Conservation (phyloP, 805 yeast genomes). For the Metschnikowia continentalis region DNA sequence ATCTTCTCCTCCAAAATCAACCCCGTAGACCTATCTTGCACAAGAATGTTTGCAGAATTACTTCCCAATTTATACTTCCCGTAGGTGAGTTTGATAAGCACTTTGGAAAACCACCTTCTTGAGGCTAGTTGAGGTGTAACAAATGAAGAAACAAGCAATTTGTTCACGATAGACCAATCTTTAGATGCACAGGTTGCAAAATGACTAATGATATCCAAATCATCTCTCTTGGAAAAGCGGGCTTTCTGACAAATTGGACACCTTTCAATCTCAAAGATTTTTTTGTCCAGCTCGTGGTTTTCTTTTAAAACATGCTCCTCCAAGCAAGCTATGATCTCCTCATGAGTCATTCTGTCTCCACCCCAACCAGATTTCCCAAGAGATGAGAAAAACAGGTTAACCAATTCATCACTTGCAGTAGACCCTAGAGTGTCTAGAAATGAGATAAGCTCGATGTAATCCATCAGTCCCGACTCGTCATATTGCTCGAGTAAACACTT, state of each 20-base stretch:
- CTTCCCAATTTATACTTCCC: slow-evolving; percentile 81
- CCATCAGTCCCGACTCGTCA: slow-evolving; percentile 38
- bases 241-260: slow-evolving; percentile 81
- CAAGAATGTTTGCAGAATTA: slow-evolving; percentile 89
- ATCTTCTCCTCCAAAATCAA: slow-evolving; percentile 89
- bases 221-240: slow-evolving; percentile 48
- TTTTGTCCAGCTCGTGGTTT: slow-evolving; percentile 20
- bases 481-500: slow-evolving; percentile 53
- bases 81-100: slow-evolving; percentile 77
- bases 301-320: slow-evolving; percentile 34
- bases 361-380: slow-evolving; percentile 47
- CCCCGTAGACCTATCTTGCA: slow-evolving; percentile 88
- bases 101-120: slow-evolving; percentile 82
- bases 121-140: slow-evolving; percentile 81
- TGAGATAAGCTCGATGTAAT: slow-evolving; percentile 57
- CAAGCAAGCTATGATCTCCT: slow-evolving; percentile 45
- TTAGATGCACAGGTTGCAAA: slow-evolving; percentile 80
- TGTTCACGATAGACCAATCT: slow-evolving; percentile 67
- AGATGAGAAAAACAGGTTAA: slow-evolving; percentile 48
- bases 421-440: slow-evolving; percentile 64
- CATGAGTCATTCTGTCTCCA: slow-evolving; percentile 45
- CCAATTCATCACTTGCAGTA: slow-evolving; percentile 48
- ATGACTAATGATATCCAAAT: slow-evolving; percentile 76
- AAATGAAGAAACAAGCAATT: slow-evolving; percentile 59
- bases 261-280: slow-evolving; percentile 55